phyloP scores from a whole-genome alignment of 2,329 filamentous ascomycete species.

The Mycosphaerelloides madeirae region DNA sequence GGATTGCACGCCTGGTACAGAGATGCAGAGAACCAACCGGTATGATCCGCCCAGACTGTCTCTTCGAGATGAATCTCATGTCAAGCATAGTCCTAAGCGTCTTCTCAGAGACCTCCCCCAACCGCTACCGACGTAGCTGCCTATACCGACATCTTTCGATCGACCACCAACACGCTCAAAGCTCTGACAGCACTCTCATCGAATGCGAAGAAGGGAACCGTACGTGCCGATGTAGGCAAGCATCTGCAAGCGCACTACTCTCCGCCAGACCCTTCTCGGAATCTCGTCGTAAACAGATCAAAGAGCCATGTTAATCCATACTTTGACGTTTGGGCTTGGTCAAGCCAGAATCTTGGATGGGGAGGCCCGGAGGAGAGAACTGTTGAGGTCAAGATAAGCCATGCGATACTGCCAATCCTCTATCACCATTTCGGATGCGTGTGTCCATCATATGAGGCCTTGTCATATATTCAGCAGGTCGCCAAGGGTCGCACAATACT shows the following conservation, averaged over 20 bases:
- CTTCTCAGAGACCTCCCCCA: constrained; percentile 40
- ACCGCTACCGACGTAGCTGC: constrained; percentile 57
- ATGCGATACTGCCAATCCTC: constrained; percentile 66
- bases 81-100: constrained; percentile 18
- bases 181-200: constrained; percentile 59
- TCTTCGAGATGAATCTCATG: constrained; percentile 8
- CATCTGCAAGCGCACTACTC: constrained; percentile 53
- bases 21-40: constrained; percentile 37
- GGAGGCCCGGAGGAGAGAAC: constrained; percentile 55
- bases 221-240: constrained; percentile 53
- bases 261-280: constrained; percentile 39
- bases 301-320: constrained; percentile 58
- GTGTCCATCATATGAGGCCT: constrained; percentile 62
- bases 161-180: constrained; percentile 55
- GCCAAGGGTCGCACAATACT: constrained; percentile 51
- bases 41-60: constrained; percentile 14
- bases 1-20: constrained; percentile 51
- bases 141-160: constrained; percentile 63
- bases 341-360: constrained; percentile 61
- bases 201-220: constrained; percentile 62
- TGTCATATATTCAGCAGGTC: constrained; percentile 57
- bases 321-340: constrained; percentile 63
- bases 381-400: constrained; percentile 51
- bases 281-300: constrained; percentile 38
- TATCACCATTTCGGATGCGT: constrained; percentile 78